Conservation (phyloP, 139 green algal genomes). For the Chlamydomonas schloesseri region DNA sequence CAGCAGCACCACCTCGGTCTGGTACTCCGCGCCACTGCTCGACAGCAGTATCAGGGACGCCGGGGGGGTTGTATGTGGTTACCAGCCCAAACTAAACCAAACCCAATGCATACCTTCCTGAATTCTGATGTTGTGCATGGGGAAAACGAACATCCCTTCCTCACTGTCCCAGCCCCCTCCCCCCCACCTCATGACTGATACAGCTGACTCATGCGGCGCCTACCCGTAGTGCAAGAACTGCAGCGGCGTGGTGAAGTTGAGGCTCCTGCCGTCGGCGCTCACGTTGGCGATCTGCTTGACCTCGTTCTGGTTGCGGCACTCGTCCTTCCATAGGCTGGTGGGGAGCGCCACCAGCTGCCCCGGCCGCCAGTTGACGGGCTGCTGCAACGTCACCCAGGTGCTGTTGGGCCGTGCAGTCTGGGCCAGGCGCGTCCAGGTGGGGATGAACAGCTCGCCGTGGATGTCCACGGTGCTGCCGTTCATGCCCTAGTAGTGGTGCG, state of each 20-base stretch:
- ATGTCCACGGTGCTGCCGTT: conserved; percentile 52
- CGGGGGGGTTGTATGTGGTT: too few relatives aligned
- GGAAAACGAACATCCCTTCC: too few relatives aligned
- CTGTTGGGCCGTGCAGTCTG: conserved; percentile 6
- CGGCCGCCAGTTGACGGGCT: conserved; percentile 53
- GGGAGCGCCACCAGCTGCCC: conserved; percentile 59
- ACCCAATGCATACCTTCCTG: too few relatives aligned
- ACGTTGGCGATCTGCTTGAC: conserved; percentile 46
- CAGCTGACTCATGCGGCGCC: too few relatives aligned
- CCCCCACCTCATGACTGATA: too few relatives aligned
- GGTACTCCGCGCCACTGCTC: conserved; percentile 32
- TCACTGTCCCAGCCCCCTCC: too few relatives aligned
- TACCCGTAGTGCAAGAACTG: conserved; percentile 61
- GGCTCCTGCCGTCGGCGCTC: conserved; percentile 25
- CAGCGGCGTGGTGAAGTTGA: conserved; percentile 34
- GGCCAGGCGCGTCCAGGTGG: conserved; percentile 67
- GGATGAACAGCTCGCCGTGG: conserved; percentile 59
- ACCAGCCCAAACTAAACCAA: too few relatives aligned
- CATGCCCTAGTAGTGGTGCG: too few relatives aligned
- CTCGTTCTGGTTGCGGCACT: conserved; percentile 67
- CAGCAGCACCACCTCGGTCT: conserved; percentile 63
- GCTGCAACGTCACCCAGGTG: conserved; percentile 41
- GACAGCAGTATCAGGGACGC: too few relatives aligned
- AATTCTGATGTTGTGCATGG: too few relatives aligned
- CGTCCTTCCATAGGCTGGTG: conserved; percentile 62